Evolutionary conservation across 371 early-diverging fungal genomes (phyloP).

Genomic region (Blyttiomyces sp.): DNA sequence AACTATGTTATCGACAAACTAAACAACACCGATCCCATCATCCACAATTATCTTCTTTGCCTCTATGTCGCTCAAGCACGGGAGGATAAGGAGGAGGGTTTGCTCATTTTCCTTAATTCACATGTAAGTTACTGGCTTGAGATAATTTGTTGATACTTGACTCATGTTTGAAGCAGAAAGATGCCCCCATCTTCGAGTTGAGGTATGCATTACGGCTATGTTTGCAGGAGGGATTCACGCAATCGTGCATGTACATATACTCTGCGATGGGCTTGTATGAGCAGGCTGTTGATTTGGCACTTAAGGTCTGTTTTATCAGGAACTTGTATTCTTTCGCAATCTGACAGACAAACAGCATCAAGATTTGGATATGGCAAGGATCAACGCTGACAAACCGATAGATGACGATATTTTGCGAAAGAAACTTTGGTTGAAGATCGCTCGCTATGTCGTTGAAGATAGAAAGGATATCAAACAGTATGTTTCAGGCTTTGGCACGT

Average conservation of each 20-base stretch:
- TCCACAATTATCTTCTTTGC: constrained; percentile 88
- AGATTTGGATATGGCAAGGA: constrained; percentile 83
- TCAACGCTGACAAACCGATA: constrained; percentile 85
- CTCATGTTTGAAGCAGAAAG: constrained; percentile 18
- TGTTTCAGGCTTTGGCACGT: background rate
- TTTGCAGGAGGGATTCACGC: constrained; percentile 63
- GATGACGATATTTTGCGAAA: constrained; percentile 77
- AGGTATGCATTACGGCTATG: constrained; percentile 87
- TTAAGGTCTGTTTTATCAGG: constrained; percentile 55
- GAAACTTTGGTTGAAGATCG: constrained; percentile 88
- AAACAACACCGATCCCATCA: constrained; percentile 74
- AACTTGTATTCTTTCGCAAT: background rate
- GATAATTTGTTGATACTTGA: background rate
- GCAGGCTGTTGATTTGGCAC: constrained; percentile 81
- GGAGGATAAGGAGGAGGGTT: constrained; percentile 55
- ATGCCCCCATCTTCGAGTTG: constrained; percentile 62
- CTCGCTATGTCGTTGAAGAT: constrained; percentile 79
- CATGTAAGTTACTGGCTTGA: constrained; percentile 17
- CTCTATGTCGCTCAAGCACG: constrained; percentile 73
- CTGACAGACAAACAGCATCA: constrained; percentile 46
- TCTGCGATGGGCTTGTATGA: constrained; percentile 78
- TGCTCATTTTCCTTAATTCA: constrained; percentile 23
- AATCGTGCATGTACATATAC: constrained; percentile 80
- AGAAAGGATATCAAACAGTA: constrained; percentile 77
- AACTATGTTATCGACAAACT: constrained; percentile 72